Percentiles rank a stretch among this genome's conserved stretches.
Conservation (phyloP, 176 grass and related monocot genomes). For the Echinochloa phyllopogon region DNA sequence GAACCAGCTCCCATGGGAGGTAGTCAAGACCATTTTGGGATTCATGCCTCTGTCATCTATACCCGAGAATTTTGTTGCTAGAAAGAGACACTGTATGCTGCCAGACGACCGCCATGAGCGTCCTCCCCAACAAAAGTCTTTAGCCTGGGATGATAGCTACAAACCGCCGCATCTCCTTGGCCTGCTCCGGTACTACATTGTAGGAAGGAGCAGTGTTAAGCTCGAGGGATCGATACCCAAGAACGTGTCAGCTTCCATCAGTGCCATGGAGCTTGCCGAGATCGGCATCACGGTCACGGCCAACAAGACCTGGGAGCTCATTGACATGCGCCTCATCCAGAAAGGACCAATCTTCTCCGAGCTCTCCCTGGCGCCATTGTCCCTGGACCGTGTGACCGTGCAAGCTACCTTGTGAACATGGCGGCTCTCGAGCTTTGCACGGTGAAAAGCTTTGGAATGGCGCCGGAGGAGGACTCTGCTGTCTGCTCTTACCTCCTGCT, state of each 20-base stretch:
- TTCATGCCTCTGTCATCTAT: not conserved
- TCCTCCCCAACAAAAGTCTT: not conserved
- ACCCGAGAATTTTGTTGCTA: too few relatives aligned
- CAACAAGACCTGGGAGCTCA: not conserved
- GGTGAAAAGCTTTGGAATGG: not conserved
- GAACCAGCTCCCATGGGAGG: conserved; percentile 11
- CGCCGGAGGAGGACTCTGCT: not conserved
- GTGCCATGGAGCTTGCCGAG: conserved; percentile 8
- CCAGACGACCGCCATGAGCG: too few relatives aligned
- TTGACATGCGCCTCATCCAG: not conserved
- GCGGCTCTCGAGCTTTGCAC: not conserved
- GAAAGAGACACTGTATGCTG: too few relatives aligned
- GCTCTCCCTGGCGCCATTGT: not conserved
- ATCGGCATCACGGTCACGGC: conserved; percentile 5
- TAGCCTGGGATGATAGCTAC: not conserved
- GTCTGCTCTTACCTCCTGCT: conserved; percentile 8
- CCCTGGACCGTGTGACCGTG: not conserved
- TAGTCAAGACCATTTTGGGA: not conserved
- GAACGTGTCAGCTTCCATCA: not conserved
- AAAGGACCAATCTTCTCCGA: not conserved
- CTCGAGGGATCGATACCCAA: not conserved
- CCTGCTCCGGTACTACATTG: conserved; percentile 16
- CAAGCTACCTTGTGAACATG: not conserved
- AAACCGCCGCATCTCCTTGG: conserved; percentile 8
- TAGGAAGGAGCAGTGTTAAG: not conserved